Conservation (phyloP, 108 stramenopile genomes). For the Poteriospumella lacustris region DNA sequence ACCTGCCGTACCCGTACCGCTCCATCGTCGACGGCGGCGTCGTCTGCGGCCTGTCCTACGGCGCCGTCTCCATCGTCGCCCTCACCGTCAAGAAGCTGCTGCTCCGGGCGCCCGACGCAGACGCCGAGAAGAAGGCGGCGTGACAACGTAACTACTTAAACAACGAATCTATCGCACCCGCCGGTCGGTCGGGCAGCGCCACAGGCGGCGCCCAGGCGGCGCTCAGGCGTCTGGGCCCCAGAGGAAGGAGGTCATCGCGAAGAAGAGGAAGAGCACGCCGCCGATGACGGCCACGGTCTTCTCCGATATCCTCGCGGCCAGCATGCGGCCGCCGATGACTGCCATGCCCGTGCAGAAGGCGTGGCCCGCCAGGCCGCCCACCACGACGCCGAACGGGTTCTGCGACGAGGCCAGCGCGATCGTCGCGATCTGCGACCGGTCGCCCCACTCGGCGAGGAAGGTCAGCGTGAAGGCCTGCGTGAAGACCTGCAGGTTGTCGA, state of each 20-base stretch:
- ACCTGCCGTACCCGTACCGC: constrained; percentile 76
- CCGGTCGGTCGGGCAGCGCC: no score
- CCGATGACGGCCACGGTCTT: constrained; percentile 80
- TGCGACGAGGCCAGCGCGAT: constrained; percentile 93
- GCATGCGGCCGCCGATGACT: constrained; percentile 93
- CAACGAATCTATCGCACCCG: no score
- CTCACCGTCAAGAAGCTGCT: constrained; percentile 61
- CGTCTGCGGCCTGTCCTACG: constrained; percentile 79
- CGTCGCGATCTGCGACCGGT: constrained; percentile 99
- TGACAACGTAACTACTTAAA: no score
- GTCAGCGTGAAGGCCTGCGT: constrained; percentile 85
- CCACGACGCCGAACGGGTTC: constrained; percentile 87
- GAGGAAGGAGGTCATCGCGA: constrained; percentile 78
- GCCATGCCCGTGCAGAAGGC: constrained; percentile 91
- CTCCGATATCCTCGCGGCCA: constrained; percentile 88
- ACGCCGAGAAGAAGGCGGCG: no score
- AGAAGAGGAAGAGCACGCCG: constrained; percentile 83
- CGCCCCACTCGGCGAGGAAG: constrained; percentile 99
- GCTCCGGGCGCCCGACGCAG: no score
- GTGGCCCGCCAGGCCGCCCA: constrained; percentile 93
- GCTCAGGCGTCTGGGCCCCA: constrained; percentile 3
- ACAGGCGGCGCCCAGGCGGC: neutral
- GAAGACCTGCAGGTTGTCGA: constrained; percentile 68
- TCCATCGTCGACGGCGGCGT: constrained; percentile 92
- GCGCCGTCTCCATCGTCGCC: constrained; percentile 65